Conservation (phyloP, 768 basidiomycete genomes). For the Boletus rubroflammeus region DNA sequence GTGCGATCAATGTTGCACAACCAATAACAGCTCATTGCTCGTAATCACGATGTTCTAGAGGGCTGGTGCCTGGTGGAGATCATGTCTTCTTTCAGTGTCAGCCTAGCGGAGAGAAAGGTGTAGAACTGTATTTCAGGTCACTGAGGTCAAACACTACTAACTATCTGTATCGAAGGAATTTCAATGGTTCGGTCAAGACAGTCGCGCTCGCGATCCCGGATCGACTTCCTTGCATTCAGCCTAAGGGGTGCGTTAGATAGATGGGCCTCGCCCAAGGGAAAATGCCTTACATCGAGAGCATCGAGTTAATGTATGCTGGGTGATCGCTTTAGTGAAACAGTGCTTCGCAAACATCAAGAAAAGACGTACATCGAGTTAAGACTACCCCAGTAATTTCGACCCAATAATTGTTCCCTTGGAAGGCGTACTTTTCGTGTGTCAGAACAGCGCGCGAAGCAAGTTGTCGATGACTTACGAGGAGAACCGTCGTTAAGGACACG, state of each 20-base stretch:
- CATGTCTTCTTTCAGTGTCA: background rate
- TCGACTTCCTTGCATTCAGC: conserved; percentile 13
- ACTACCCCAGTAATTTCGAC: background rate
- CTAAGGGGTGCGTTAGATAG: background rate
- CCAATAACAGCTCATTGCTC: background rate
- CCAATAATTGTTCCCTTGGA: conserved; percentile 1
- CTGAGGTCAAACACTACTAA: background rate
- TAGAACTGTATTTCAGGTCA: background rate
- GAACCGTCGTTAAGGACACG: conserved; percentile 1
- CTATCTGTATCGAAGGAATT: conserved; percentile 2
- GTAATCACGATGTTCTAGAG: background rate
- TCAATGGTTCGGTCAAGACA: conserved; percentile 1
- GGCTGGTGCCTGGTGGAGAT: background rate
- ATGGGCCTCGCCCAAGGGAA: background rate
- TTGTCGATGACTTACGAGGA: background rate
- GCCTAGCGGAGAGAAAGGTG: too few species aligned
- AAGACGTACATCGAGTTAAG: conserved; percentile 1
- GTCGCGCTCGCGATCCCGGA: conserved; percentile 11
- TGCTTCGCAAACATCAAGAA: background rate
- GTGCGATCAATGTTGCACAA: background rate
- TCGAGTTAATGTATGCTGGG: conserved; percentile 8
- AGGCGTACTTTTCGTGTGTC: background rate
- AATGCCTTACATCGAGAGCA: conserved; percentile 3
- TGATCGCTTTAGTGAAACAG: background rate
- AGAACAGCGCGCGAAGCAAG: background rate